Evolutionary conservation across 371 early-diverging fungal genomes (phyloP), one percentile per base, ranked within the genome.

Genomic region (Hamiltosporidium magnivora): DNA sequence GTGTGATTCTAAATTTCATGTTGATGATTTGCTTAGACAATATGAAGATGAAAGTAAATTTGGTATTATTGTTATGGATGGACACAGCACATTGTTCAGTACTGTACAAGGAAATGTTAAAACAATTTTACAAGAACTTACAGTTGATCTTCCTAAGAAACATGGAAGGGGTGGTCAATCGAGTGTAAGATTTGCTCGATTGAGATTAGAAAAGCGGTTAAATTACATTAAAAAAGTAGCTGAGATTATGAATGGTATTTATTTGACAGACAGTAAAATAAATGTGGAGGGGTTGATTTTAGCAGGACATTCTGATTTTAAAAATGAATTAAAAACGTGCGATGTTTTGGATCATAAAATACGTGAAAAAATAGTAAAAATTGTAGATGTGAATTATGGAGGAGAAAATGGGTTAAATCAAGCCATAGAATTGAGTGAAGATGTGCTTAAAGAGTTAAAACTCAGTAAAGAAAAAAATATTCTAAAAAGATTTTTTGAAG

Each of bases 131-230:
- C 93, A 94, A 84, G 89, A 90, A 77, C 84, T 96, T 63, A 80
- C 86, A 37, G 96, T 98, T 52, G 96, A 96, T 76, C 81, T 97
- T 70, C 98, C 98, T 71, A 96, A 97, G 86, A 99, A 97, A 88
- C 99, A 99, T 87, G 96, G 77, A n/a, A 89, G 97, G 82, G 99
- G 98, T 85, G 99, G 98, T 86, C 98, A 97, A 84, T 94, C 95
- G 36, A 95, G 97, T 25, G 87, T 95, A 69, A 92, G 98, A 87
- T 99, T 99, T 84, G 89, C 96, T 2, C 91, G 98, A 86, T 86
- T 96, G 53, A 88, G 98, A 75, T 89, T 92, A 70, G 98, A 99
- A 80, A 95, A 93, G 84, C 89, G 98, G 62, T 92, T 93, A 84
- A 91, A 95, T 76, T 97, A 97, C 76, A 88, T 97, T 58, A 90